Evolutionary conservation across 2,329 filamentous ascomycete species (phyloP).

Genomic region (Aspergillus quadrilineatus): DNA sequence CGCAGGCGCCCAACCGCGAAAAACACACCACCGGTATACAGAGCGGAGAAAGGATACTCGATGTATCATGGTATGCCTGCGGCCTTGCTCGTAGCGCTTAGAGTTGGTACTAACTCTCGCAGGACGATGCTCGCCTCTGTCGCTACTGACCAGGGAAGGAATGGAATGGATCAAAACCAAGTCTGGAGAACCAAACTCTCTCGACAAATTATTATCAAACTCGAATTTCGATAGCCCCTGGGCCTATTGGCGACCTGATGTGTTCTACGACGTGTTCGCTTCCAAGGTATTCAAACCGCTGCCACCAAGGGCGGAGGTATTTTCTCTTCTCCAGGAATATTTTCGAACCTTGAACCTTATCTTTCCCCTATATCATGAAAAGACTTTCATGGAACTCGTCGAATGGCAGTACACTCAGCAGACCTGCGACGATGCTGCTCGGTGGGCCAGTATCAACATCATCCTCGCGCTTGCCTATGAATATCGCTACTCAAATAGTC

Average conservation of each 20-base stretch:
- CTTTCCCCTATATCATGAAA: conserved; percentile 92
- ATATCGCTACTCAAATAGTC: conserved; percentile 84
- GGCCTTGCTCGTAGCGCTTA: too few species aligned
- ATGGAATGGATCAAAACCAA: conserved; percentile 97
- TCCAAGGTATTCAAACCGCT: conserved; percentile 76
- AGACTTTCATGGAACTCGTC: conserved; percentile 93
- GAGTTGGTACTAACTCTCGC: background rate
- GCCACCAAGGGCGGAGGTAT: conserved; percentile 78
- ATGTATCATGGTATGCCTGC: conserved; percentile 64
- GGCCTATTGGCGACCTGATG: conserved; percentile 93
- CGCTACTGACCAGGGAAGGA: conserved; percentile 92
- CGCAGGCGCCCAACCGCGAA: conserved; percentile 38
- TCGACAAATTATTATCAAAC: conserved; percentile 79
- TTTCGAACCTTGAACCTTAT: conserved; percentile 98
- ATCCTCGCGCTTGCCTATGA: conserved; percentile 85
- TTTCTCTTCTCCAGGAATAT: conserved; percentile 82
- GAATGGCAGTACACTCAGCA: conserved; percentile 89
- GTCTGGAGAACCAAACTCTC: conserved; percentile 87
- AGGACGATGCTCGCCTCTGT: conserved; percentile 92
- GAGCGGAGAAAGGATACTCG: conserved; percentile 82
- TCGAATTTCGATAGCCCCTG: conserved; percentile 84
- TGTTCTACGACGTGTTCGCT: conserved; percentile 86
- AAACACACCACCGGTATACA: conserved; percentile 70
- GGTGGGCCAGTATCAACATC: conserved; percentile 95
- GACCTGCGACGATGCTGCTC: conserved; percentile 88